Base-by-base conservation (phyloP, 2,329 filamentous ascomycete genomes). In the Nigrograna mackinnonii region DNA sequence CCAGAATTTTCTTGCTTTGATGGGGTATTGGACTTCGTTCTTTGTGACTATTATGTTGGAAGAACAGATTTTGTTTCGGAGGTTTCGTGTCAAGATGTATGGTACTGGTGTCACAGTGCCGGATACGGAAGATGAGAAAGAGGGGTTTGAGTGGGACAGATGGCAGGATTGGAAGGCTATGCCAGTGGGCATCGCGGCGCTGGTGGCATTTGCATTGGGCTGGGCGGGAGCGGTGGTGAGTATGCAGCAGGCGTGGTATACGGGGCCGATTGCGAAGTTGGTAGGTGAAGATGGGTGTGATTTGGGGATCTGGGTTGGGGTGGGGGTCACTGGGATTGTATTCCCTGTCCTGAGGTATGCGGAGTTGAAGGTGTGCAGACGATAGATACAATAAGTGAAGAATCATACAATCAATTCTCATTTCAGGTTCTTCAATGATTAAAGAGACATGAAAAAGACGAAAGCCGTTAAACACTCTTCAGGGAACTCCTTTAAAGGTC, bases 1-100 rank as follows among this genome's bases (percentile, higher is more conserved):
- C 82, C 84, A 0, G 85, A 84, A 13, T 86, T 87, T 70, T 70
- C 67, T 57, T 4, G 44, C 39, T 62, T 50, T 69, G 66, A 62
- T 61, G n/a, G 54, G 55, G 4, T 60, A 59, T 34, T 60, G 52
- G 57, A 54, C 51, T 2, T 54, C 55, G 6, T 52, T 58, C 21
- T 57, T 49, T 50, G 53, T 60, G 14, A 50, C 49, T 5, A 58
- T 57, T 45, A 58, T 51, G 3, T 12, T 50, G 1, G 48, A 56
- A 22, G 57, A 60, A 35, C 50, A 59, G 18, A 51, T 49, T 21
- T 46, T 60, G 13, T 60, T 60, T 41, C 46, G 51, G 3, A n/a
- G n/a, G n/a, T n/a, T n/a, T n/a, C n/a, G n/a, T n/a, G n/a, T n/a
- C n/a, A n/a, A n/a, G n/a, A n/a, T n/a, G n/a, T n/a, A n/a, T n/a